Conservation (phyloP, 176 grass and related monocot genomes). For the Lolium rigidum region DNA sequence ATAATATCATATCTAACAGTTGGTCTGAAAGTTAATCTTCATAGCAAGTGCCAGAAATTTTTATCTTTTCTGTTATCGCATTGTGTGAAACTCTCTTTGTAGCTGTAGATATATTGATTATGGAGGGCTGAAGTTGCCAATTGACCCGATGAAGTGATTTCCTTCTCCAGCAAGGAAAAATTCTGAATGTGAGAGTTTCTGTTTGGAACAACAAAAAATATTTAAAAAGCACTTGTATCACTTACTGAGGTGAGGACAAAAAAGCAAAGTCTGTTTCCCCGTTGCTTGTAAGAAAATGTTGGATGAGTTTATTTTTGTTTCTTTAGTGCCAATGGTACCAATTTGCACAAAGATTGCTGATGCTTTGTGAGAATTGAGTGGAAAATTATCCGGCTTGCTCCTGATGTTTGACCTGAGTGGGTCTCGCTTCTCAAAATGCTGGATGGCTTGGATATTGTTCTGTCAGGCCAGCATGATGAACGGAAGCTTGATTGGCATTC, state of each 20-base stretch:
- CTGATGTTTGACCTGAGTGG: background rate
- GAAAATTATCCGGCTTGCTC: background rate
- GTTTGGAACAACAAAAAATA: constrained; percentile 50
- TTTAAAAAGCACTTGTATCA: constrained; percentile 52
- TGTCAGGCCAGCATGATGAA: background rate
- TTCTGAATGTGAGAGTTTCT: constrained; percentile 60
- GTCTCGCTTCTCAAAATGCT: background rate
- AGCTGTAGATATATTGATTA: constrained; percentile 66
- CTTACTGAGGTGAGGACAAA: constrained; percentile 48
- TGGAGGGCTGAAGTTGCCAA: constrained; percentile 49
- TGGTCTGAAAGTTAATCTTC: constrained; percentile 55
- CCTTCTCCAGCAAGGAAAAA: constrained; percentile 53
- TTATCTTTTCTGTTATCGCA: constrained; percentile 37
- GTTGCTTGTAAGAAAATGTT: constrained; percentile 38
- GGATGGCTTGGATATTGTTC: background rate
- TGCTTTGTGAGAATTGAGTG: constrained; percentile 12
- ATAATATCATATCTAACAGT: constrained; percentile 65
- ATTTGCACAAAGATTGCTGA: constrained; percentile 31
- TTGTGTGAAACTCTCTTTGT: constrained; percentile 49
- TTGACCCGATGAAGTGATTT: constrained; percentile 45
- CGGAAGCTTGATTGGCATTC: background rate
- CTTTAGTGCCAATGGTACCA: constrained; percentile 13
- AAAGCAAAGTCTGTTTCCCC: constrained; percentile 24
- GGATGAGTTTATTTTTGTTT: constrained; percentile 36
- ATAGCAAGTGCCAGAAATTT: constrained; percentile 56